Conservation (phyloP, 495 filamentous ascomycete genomes). For the Barbatosphaeria neglecta region DNA sequence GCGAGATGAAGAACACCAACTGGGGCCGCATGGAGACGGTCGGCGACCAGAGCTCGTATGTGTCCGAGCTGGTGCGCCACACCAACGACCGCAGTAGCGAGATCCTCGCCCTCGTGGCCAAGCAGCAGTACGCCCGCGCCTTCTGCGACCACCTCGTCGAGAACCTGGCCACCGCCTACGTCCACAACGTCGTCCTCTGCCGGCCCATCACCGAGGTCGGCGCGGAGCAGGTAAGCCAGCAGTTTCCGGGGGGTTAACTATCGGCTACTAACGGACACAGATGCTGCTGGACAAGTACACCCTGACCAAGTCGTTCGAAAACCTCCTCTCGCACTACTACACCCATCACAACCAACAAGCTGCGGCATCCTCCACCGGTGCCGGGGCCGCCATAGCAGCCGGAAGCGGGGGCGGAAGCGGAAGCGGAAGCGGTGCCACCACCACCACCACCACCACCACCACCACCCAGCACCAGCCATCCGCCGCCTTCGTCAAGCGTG, state of each 20-base stretch:
- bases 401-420: too few species aligned
- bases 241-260: background rate
- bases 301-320: conserved; percentile 70
- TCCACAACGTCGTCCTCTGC: conserved; percentile 76
- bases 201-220: conserved; percentile 84
- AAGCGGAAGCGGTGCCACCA: too few species aligned
- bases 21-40: conserved; percentile 91
- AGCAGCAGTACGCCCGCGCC: conserved; percentile 85
- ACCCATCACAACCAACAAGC: too few species aligned
- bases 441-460: conserved; percentile 19
- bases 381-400: too few species aligned
- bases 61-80: conserved; percentile 62
- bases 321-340: conserved; percentile 51
- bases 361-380: too few species aligned
- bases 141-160: conserved; percentile 95
- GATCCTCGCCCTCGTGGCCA: conserved; percentile 67
- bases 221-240: conserved; percentile 71
- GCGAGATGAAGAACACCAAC: conserved; percentile 94
- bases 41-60: conserved; percentile 91
- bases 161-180: conserved; percentile 63
- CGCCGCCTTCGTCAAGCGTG: conserved; percentile 71
- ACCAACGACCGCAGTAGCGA: conserved; percentile 59
- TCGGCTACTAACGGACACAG: conserved; percentile 11
- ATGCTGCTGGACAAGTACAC: conserved; percentile 94
- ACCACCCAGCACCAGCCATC: conserved; percentile 36